Evolutionary conservation across 225 moss, liverwort and hornwort species (phyloP).

Genomic region (Sphagnum contortum): DNA sequence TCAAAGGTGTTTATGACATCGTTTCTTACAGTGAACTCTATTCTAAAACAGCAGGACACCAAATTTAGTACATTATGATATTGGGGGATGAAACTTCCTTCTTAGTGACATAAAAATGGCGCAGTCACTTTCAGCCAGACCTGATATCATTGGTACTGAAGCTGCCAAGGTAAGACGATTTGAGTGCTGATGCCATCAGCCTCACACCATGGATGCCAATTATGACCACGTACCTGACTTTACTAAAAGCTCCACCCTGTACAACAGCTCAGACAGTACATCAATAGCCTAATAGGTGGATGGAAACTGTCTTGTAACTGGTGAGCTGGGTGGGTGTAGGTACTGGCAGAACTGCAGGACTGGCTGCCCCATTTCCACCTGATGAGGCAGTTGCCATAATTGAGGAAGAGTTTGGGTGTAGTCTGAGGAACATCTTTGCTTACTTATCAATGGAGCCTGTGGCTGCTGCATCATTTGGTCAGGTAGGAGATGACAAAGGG

Average conservation of each 20-base stretch:
- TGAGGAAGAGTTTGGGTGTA: slow-evolving; percentile 68
- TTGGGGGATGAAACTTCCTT: not conserved
- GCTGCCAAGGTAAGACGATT: slow-evolving; percentile 60
- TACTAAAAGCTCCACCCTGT: not conserved
- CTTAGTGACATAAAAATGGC: slow-evolving; percentile 14
- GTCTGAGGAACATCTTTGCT: slow-evolving; percentile 37
- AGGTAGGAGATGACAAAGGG: slow-evolving; percentile 31
- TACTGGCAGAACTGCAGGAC: slow-evolving; percentile 87
- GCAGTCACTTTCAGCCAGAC: slow-evolving; percentile 90
- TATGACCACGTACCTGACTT: too few species aligned
- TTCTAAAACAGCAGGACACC: not conserved
- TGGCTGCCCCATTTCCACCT: slow-evolving; percentile 82
- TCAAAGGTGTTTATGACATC: slow-evolving; percentile 52
- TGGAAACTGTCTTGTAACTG: too few species aligned
- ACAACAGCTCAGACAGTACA: too few species aligned
- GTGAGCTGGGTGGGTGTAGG: slow-evolving; percentile 27
- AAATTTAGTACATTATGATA: slow-evolving; percentile 1
- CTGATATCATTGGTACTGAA: slow-evolving; percentile 80
- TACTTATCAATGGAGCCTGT: slow-evolving; percentile 67
- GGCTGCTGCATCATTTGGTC: slow-evolving; percentile 96
- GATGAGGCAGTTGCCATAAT: slow-evolving; percentile 68
- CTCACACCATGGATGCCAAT: too few species aligned
- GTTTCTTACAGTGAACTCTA: not conserved
- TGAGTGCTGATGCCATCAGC: too few species aligned
- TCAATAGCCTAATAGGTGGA: too few species aligned